Evolutionary conservation across 139 green algal species (phyloP).

Genomic region (Chlorella sorokiniana): DNA sequence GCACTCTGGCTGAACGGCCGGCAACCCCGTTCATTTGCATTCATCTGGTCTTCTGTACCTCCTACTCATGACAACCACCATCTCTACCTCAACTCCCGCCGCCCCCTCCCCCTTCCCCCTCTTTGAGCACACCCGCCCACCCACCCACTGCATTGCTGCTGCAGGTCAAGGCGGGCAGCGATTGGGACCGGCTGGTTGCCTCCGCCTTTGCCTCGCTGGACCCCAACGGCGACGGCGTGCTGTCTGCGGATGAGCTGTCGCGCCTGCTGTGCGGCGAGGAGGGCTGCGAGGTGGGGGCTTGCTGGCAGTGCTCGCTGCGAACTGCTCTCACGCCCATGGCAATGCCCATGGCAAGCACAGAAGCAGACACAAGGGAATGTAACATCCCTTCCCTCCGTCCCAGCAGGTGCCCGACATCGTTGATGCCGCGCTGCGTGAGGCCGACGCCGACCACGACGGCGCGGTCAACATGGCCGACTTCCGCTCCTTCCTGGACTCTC

Average conservation of each 20-base stretch:
- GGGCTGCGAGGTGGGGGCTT: conserved; percentile 17
- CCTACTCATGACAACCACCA: too few species aligned
- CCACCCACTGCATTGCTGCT: not conserved
- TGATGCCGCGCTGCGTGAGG: conserved; percentile 59
- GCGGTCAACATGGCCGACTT: conserved; percentile 52
- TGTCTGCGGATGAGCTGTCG: conserved; percentile 56
- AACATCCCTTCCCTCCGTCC: not conserved
- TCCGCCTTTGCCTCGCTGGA: conserved; percentile 65
- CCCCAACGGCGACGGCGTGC: conserved; percentile 44
- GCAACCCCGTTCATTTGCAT: too few species aligned
- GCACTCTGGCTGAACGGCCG: too few species aligned
- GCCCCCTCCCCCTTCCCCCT: not conserved
- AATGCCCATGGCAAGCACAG: not conserved
- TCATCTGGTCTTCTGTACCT: too few species aligned
- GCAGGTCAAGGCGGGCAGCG: conserved; percentile 15
- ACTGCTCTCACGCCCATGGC: not conserved
- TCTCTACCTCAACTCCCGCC: not conserved
- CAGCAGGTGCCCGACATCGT: conserved; percentile 52
- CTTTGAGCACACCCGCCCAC: not conserved
- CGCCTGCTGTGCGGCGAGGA: conserved; percentile 55
- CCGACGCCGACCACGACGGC: conserved; percentile 54
- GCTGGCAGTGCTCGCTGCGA: not conserved
- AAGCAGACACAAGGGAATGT: not conserved
- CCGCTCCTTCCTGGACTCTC: conserved; percentile 38
- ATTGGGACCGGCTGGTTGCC: conserved; percentile 52